A percentile compares a stretch with the other conserved stretches of the same genome.
phyloP scores from a whole-genome alignment of 345 rosid genomes.

The Corchorus olitorius region DNA sequence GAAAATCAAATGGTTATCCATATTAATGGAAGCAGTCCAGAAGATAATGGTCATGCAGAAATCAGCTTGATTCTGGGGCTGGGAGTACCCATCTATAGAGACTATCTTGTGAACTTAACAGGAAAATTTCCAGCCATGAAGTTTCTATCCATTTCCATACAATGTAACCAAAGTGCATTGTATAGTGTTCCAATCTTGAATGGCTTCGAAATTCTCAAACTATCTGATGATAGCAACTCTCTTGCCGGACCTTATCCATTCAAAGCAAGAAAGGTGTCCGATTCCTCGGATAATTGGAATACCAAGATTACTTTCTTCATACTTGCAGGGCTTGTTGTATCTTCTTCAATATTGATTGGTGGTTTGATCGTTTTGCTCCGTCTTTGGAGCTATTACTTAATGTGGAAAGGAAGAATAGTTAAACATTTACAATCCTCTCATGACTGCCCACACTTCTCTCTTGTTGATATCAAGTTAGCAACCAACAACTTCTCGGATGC shows the following conservation, averaged over 20 bases:
- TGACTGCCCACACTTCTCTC: conserved; percentile 55
- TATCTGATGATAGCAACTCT: conserved; percentile 32
- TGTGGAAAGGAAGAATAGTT: conserved; percentile 42
- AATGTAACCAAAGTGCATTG: conserved; percentile 39
- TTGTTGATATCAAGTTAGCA: conserved; percentile 44
- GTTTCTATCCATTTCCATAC: conserved; percentile 33
- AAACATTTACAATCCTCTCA: conserved; percentile 31
- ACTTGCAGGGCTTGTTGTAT: conserved; percentile 42
- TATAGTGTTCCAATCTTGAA: conserved; percentile 44
- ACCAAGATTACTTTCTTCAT: conserved; percentile 47
- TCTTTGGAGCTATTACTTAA: conserved; percentile 41
- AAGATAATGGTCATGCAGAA: conserved; percentile 40
- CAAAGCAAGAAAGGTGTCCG: conserved; percentile 3
- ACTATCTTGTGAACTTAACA: conserved; percentile 36
- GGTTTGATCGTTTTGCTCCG: conserved; percentile 22
- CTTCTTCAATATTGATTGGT: conserved; percentile 61
- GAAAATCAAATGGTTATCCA: conserved; percentile 45
- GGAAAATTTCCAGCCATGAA: conserved; percentile 28
- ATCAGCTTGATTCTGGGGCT: conserved; percentile 36
- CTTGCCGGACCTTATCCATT: conserved; percentile 55
- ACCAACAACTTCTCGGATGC: conserved; percentile 49
- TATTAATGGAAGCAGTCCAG: conserved; percentile 43
- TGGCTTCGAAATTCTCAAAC: conserved; percentile 59
- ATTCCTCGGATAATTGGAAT: conserved; percentile 46
- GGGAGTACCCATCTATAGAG: conserved; percentile 44